phyloP scores from a whole-genome alignment of 768 basidiomycete genomes.

The Lactarius psammicola region DNA sequence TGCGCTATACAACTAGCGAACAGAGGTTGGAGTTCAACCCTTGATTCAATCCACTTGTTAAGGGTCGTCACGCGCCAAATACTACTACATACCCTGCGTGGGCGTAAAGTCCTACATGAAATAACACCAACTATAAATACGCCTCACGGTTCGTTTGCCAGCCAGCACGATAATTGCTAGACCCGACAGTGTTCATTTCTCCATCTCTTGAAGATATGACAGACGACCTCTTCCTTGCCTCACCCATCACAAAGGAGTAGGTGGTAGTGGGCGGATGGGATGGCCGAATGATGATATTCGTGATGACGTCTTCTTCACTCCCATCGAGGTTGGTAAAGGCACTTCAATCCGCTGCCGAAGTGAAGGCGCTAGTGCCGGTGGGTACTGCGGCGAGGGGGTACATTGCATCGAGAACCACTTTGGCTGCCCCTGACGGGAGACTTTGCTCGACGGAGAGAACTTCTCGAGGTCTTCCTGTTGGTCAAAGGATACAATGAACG shows the following conservation, averaged over 20 bases:
- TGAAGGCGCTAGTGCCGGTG: not conserved
- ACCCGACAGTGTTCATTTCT: not conserved
- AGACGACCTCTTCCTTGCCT: no score
- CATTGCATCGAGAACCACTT: not conserved
- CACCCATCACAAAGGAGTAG: not conserved
- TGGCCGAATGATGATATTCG: not conserved
- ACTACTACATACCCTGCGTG: no score
- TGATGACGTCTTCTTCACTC: not conserved
- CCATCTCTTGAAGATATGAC: no score
- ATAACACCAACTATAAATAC: not conserved
- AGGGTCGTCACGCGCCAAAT: no score
- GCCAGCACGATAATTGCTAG: not conserved
- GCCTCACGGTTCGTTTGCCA: not conserved
- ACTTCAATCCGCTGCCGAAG: not conserved
- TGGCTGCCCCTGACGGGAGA: not conserved
- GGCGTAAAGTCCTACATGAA: not conserved
- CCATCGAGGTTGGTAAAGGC: not conserved
- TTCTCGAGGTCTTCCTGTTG: not conserved
- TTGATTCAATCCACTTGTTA: no score
- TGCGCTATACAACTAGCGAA: no score
- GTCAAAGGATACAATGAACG: not conserved
- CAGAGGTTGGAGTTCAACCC: no score
- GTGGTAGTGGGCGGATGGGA: not conserved
- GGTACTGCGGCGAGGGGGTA: not conserved
- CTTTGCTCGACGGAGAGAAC: not conserved